A percentile compares a stretch with the other conserved stretches of the same genome.
phyloP scores from a whole-genome alignment of 768 basidiomycete genomes.

The Chalciporus piperatus region DNA sequence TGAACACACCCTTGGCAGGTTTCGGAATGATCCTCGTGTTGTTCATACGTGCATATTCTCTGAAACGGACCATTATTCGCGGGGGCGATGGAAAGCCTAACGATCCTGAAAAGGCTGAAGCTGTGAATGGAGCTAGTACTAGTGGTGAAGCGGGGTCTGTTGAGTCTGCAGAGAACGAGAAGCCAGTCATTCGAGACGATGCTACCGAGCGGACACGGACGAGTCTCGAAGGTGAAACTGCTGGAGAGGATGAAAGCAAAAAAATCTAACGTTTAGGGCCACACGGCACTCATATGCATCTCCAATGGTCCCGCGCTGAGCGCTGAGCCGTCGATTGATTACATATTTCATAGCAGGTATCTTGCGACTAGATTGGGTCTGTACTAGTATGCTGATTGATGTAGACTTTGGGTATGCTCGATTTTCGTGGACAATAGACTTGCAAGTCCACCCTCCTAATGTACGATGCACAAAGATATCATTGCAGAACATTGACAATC shows the following conservation, averaged over 20 bases:
- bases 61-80: constrained; percentile 28
- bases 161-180: neutral
- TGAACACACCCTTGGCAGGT: constrained; percentile 32
- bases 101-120: constrained; percentile 32
- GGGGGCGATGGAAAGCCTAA: constrained; percentile 10
- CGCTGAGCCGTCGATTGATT: too few relatives aligned
- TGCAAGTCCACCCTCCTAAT: too few relatives aligned
- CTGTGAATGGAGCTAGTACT: neutral
- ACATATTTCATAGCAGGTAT: too few relatives aligned
- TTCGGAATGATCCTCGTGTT: constrained; percentile 32
- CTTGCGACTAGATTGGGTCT: too few relatives aligned
- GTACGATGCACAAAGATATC: neutral
- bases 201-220: constrained; percentile 1
- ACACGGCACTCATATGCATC: neutral
- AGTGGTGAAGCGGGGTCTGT: neutral
- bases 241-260: neutral
- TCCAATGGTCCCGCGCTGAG: too few relatives aligned
- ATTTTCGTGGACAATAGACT: too few relatives aligned
- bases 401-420: too few relatives aligned
- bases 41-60: constrained; percentile 36
- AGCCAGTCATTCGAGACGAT: neutral
- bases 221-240: neutral
- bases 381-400: too few relatives aligned
- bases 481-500: too few relatives aligned
- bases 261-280: neutral